Percentiles rank a stretch among this genome's conserved stretches.
Conservation (phyloP, 371 early-diverging fungal genomes). For the Coemansia sp. region DNA sequence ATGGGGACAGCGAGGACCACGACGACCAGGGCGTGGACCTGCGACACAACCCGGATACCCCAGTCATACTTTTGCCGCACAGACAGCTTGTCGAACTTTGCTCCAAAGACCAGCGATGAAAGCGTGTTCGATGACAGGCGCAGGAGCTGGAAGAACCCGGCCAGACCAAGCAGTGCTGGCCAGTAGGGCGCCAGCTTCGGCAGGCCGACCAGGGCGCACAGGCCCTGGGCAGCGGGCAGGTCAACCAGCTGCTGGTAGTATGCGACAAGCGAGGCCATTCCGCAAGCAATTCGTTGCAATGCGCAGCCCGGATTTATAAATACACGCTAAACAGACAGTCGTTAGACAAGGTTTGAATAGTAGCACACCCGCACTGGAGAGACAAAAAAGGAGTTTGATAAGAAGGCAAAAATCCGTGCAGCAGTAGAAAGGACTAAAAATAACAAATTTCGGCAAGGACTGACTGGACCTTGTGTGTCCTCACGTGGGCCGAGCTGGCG, state of each 20-base stretch:
- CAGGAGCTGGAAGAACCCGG: slow-evolving; percentile 57
- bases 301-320: background rate
- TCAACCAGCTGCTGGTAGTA: slow-evolving; percentile 39
- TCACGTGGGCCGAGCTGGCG: background rate
- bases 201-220: slow-evolving; percentile 45
- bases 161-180: slow-evolving; percentile 51
- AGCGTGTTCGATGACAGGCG: slow-evolving; percentile 60
- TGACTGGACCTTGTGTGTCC: background rate
- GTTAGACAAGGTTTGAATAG: background rate
- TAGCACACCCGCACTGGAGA: background rate
- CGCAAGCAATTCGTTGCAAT: background rate
- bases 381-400: background rate
- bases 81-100: slow-evolving; percentile 61
- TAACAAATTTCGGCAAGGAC: background rate
- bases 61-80: slow-evolving; percentile 61
- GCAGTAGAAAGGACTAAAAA: background rate
- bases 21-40: slow-evolving; percentile 61
- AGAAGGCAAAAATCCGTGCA: background rate
- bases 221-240: slow-evolving; percentile 37
- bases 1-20: slow-evolving; percentile 63
- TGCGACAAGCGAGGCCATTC: slow-evolving; percentile 11
- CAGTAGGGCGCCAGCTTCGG: slow-evolving; percentile 53
- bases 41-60: slow-evolving; percentile 71
- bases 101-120: slow-evolving; percentile 62
- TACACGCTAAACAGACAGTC: background rate